Conservation (phyloP, 176 grass and related monocot species). For the Alopecurus myosuroides region DNA sequence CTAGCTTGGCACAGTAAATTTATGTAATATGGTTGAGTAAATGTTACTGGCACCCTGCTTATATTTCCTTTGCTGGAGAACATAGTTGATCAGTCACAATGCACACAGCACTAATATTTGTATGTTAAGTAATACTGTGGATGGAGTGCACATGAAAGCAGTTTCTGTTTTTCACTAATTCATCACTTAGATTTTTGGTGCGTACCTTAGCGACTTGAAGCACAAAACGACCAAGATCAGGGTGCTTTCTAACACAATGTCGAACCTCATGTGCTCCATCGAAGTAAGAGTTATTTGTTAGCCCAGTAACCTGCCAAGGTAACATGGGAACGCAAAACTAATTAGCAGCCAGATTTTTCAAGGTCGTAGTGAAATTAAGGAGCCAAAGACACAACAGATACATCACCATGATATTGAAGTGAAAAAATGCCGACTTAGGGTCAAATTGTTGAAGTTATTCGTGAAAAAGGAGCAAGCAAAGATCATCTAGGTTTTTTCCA, state of each 20-base stretch:
- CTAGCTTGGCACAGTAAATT: slow-evolving; percentile 1
- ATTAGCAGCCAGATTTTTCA: slow-evolving; percentile 4
- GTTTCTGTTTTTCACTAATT: neutral
- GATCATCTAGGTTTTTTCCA: neutral
- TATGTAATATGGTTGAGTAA: slow-evolving; percentile 5
- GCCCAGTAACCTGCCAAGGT: slow-evolving; percentile 62
- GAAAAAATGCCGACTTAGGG: neutral
- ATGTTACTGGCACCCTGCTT: neutral
- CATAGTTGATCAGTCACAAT: neutral
- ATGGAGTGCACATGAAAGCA: neutral
- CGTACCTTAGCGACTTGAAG: slow-evolving; percentile 93
- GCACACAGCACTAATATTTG: neutral
- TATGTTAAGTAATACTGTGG: neutral
- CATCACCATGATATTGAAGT: neutral
- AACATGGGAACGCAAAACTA: neutral
- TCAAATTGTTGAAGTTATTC: neutral
- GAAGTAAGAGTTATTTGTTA: slow-evolving; percentile 93
- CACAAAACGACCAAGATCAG: slow-evolving; percentile 69
- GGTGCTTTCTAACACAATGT: slow-evolving; percentile 71
- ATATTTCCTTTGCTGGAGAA: neutral
- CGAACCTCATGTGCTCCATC: slow-evolving; percentile 67
- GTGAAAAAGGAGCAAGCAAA: neutral
- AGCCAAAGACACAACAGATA: neutral
- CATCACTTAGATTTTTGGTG: neutral
- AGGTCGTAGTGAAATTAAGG: slow-evolving; percentile 1